Conservation (phyloP, 495 filamentous ascomycete genomes). For the Terfezia boudieri region DNA sequence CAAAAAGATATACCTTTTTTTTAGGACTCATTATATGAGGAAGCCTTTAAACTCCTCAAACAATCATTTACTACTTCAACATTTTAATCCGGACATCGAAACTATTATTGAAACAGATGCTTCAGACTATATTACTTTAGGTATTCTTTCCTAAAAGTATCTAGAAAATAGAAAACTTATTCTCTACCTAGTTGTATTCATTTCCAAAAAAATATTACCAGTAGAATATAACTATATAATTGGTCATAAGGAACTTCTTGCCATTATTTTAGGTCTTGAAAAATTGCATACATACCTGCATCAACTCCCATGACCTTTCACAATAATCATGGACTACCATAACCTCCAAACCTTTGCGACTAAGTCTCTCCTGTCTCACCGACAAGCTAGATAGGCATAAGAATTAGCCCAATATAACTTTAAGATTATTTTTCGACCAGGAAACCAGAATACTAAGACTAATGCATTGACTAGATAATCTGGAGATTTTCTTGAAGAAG, state of each 20-base stretch:
- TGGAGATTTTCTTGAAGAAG: background rate
- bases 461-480: background rate
- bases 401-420: conserved; percentile 3
- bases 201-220: background rate
- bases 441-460: background rate
- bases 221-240: conserved; percentile 6
- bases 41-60: background rate
- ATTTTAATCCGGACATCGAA: conserved; percentile 1
- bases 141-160: background rate
- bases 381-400: conserved; percentile 1
- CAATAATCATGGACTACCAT: conserved; percentile 11
- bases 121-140: background rate
- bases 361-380: background rate
- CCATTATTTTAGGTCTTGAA: conserved; percentile 11
- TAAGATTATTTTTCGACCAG: conserved; percentile 3
- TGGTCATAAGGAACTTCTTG: conserved; percentile 2
- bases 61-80: background rate
- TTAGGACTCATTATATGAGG: background rate
- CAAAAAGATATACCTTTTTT: background rate
- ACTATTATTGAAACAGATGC: conserved; percentile 2
- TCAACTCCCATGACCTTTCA: conserved; percentile 1
- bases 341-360: conserved; percentile 16
- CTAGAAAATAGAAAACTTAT: background rate
- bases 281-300: conserved; percentile 17
- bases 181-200: conserved; percentile 2